A percentile compares a stretch with the other conserved stretches of the same genome.
Evolutionary conservation across 305 asterid genomes (phyloP).

Genomic region (Euphrasia arctica): DNA sequence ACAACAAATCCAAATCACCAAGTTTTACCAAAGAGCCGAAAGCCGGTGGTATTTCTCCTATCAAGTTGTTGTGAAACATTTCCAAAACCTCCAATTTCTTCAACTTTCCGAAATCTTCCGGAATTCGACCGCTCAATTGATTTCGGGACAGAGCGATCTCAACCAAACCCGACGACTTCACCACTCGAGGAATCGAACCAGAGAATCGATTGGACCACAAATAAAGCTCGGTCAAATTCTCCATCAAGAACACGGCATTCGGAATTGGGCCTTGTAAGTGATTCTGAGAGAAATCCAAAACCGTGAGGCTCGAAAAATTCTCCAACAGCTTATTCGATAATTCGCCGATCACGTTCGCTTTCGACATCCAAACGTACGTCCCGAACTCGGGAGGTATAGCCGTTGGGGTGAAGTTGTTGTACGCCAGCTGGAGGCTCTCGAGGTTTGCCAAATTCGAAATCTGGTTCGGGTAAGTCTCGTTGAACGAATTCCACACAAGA

Average conservation of each 20-base stretch:
- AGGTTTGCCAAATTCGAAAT: slow-evolving; percentile 66
- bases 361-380: slow-evolving; percentile 45
- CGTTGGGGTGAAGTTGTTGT: slow-evolving; percentile 50
- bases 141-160: slow-evolving; percentile 64
- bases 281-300: too few species aligned
- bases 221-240: too few species aligned
- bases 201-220: too few species aligned
- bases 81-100: slow-evolving; percentile 41
- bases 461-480: slow-evolving; percentile 61
- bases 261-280: too few species aligned
- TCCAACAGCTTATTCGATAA: slow-evolving; percentile 42
- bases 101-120: slow-evolving; percentile 63
- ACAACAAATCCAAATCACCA: too few species aligned
- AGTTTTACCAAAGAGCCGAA: too few species aligned
- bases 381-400: slow-evolving; percentile 52
- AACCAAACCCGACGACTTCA: slow-evolving; percentile 42
- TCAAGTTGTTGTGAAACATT: slow-evolving; percentile 43
- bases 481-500: slow-evolving; percentile 37
- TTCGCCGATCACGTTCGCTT: slow-evolving; percentile 36
- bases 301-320: too few species aligned
- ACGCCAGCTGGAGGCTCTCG: slow-evolving; percentile 46
- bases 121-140: slow-evolving; percentile 56
- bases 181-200: slow-evolving; percentile 40
- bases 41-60: slow-evolving; percentile 50
- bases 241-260: too few species aligned